A percentile compares a stretch with the other conserved stretches of the same genome.
phyloP scores from a whole-genome alignment of 441 rosid genomes.

The Erysimum cheiri region DNA sequence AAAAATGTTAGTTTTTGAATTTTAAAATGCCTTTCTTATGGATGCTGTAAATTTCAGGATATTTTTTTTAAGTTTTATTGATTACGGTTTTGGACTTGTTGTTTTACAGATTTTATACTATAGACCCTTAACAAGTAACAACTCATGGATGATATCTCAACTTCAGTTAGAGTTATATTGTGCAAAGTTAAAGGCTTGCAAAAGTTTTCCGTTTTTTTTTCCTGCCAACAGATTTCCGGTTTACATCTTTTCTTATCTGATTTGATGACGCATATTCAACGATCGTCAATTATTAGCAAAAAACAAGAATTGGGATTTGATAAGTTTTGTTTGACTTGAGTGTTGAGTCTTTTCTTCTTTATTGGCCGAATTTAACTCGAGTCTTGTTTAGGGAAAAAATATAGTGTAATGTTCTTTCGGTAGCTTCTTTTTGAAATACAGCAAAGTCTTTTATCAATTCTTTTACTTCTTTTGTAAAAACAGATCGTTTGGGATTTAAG shows the following conservation, averaged over 20 bases:
- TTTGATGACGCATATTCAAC: conserved; percentile 9
- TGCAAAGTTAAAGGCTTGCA: not conserved
- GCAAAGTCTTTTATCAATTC: not conserved
- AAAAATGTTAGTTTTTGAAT: not conserved
- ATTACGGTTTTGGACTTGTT: not conserved
- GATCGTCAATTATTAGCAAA: conserved; percentile 30
- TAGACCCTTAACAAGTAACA: not conserved
- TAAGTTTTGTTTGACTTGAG: conserved; percentile 20
- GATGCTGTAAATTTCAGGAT: not conserved
- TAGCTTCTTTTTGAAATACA: conserved; percentile 21
- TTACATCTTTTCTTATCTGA: not conserved
- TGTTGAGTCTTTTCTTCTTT: conserved; percentile 26
- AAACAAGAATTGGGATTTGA: conserved; percentile 31
- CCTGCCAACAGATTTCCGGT: not conserved
- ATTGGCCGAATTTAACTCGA: conserved; percentile 10
- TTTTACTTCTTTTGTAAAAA: not conserved
- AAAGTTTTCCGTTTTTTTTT: conserved; percentile 1
- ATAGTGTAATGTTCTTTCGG: not conserved
- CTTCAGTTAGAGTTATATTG: not conserved
- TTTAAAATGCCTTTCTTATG: not conserved
- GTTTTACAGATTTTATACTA: not conserved
- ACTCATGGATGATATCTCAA: not conserved
- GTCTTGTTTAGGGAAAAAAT: not conserved
- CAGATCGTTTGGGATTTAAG: not conserved
- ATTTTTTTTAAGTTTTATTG: not conserved